Percentiles rank a stretch among this genome's conserved stretches.
These are phyloP conservation scores for Neurospora sublineolata DNA, from an alignment of 495 filamentous ascomycete genomes.

Conservation along the genomic window DNA sequence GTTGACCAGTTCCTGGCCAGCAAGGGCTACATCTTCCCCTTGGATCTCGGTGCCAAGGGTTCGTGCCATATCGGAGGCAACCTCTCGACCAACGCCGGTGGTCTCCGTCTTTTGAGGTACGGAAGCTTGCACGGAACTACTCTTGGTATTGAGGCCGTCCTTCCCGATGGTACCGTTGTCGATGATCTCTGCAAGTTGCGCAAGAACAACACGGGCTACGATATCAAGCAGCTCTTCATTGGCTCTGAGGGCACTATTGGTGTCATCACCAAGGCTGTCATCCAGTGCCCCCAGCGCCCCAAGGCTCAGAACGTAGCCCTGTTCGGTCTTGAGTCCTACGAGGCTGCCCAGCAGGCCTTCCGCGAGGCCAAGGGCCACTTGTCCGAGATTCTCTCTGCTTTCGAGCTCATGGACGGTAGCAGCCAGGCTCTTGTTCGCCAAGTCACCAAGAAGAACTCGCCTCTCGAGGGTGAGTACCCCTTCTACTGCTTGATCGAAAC, in stretches of 20 bases:
- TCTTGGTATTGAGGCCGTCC: slow-evolving; percentile 81
- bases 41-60: slow-evolving; percentile 93
- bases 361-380: slow-evolving; percentile 78
- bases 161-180: slow-evolving; percentile 84
- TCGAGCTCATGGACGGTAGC: slow-evolving; percentile 88
- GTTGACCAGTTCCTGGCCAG: slow-evolving; percentile 75
- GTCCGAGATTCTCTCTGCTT: slow-evolving; percentile 89
- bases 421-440: slow-evolving; percentile 63
- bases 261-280: slow-evolving; percentile 80
- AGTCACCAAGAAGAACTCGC: slow-evolving; percentile 64
- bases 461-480: slow-evolving; percentile 69
- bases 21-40: slow-evolving; percentile 74
- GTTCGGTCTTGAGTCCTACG: slow-evolving; percentile 76
- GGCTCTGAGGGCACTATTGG: slow-evolving; percentile 91
- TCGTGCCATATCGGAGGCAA: slow-evolving; percentile 98
- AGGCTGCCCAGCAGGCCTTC: slow-evolving; percentile 74
- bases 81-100: slow-evolving; percentile 92
- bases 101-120: slow-evolving; percentile 79
- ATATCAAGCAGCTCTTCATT: slow-evolving; percentile 95
- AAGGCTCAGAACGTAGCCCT: slow-evolving; percentile 82
- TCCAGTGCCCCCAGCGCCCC: slow-evolving; percentile 76
- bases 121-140: slow-evolving; percentile 89
- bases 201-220: slow-evolving; percentile 97
- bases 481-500: slow-evolving; percentile 98
- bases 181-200: slow-evolving; percentile 76